Conservation (phyloP, 2,329 filamentous ascomycete species). For the Clonostachys byssicola region DNA sequence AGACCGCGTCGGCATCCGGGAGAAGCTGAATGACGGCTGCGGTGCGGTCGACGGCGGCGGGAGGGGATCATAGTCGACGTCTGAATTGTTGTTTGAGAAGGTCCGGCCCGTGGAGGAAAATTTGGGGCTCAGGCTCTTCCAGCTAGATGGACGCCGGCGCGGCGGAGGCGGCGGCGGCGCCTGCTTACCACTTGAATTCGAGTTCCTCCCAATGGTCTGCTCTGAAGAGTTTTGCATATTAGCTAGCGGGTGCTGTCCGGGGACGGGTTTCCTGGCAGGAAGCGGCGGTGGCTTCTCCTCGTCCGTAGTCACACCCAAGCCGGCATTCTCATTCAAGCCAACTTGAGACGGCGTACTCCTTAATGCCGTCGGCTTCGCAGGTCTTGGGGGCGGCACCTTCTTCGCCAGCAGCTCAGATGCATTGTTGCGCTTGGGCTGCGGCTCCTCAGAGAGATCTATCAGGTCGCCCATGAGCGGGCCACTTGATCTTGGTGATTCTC, state of each 20-base stretch:
- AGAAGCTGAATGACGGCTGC: constrained; percentile 12
- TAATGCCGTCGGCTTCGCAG: constrained; percentile 53
- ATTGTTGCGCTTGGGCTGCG: constrained; percentile 27
- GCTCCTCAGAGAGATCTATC: constrained; percentile 57
- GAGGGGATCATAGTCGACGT: constrained; percentile 33
- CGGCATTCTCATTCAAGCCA: constrained; percentile 4
- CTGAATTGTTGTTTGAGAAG: constrained; percentile 19
- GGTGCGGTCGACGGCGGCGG: constrained; percentile 33
- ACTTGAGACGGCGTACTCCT: constrained; percentile 34
- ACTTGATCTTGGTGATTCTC: constrained; percentile 12
- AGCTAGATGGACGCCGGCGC: constrained; percentile 22
- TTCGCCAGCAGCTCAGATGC: constrained; percentile 20
- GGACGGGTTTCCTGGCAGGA: constrained; percentile 26
- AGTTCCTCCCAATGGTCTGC: too few relatives aligned
- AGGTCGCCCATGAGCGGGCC: constrained; percentile 49
- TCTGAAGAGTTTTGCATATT: neutral
- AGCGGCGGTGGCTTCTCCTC: constrained; percentile 22
- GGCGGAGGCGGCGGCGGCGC: constrained; percentile 3
- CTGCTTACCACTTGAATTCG: too few relatives aligned
- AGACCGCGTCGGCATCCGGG: constrained; percentile 19
- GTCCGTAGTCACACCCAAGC: neutral
- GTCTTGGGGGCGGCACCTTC: constrained; percentile 46
- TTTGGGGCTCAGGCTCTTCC: constrained; percentile 15
- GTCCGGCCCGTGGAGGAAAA: constrained; percentile 8
- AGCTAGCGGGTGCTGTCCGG: constrained; percentile 8